Percentiles rank a stretch among this genome's conserved stretches.
These are phyloP conservation scores for Carex sylvatica DNA, from an alignment of 202 grass and related monocot species.

Conservation along the genomic window DNA sequence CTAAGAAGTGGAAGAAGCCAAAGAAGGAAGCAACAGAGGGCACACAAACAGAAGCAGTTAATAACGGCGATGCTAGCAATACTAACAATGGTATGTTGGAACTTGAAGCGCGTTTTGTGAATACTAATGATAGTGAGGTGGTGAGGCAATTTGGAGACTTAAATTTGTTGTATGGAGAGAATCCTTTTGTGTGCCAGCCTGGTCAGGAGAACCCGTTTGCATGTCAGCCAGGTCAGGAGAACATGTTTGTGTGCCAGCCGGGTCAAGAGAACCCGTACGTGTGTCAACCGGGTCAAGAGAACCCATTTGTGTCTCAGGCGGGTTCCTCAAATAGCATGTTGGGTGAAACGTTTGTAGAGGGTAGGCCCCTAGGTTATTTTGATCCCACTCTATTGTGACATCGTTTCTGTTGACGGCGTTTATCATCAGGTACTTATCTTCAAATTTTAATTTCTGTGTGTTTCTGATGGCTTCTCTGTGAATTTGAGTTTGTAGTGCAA, in stretches of 20 bases:
- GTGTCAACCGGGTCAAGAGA: background rate
- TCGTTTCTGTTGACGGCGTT: background rate
- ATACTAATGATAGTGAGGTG: conserved; percentile 4
- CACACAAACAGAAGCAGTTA: conserved; percentile 13
- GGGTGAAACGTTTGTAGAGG: conserved; percentile 6
- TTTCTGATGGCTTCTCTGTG: background rate
- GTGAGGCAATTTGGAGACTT: conserved; percentile 16
- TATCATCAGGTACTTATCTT: conserved; percentile 11
- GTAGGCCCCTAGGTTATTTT: conserved; percentile 15
- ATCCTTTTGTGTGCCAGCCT: conserved; percentile 9
- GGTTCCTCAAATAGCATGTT: background rate
- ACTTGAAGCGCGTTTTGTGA: conserved; percentile 9
- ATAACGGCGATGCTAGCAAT: conserved; percentile 52
- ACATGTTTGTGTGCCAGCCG: background rate
- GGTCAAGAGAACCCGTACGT: background rate
- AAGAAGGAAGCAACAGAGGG: conserved; percentile 35
- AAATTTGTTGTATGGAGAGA: conserved; percentile 22
- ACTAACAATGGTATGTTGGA: conserved; percentile 26
- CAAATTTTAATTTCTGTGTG: background rate
- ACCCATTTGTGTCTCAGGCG: conserved; percentile 14
- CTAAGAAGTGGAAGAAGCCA: conserved; percentile 46
- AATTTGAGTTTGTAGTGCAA: background rate
- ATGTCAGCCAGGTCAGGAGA: conserved; percentile 16
- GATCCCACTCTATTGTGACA: conserved; percentile 17
- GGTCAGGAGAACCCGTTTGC: background rate